Conservation (phyloP, 768 basidiomycete species). For the Clitopilus passeckerianus region DNA sequence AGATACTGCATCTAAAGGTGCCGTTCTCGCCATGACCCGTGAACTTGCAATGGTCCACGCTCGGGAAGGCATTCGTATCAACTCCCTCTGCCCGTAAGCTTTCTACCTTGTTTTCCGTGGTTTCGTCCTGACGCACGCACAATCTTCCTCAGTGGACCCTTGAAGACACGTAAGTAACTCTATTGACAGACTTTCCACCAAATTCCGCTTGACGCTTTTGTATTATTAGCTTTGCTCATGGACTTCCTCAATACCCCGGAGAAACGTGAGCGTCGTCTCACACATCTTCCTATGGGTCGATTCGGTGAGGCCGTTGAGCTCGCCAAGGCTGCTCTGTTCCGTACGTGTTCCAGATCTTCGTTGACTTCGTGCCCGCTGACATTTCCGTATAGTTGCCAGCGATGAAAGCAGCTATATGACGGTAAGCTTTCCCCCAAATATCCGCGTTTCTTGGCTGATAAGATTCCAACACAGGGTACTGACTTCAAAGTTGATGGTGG, state of each 20-base stretch:
- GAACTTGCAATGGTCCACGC: slow-evolving; percentile 99
- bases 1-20: slow-evolving; percentile 98
- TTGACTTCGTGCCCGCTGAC: background rate
- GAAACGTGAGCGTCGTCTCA: slow-evolving; percentile 86
- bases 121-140: slow-evolving; percentile 5
- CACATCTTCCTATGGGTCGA: slow-evolving; percentile 93
- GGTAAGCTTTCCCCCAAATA: slow-evolving; percentile 34
- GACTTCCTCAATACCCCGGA: slow-evolving; percentile 96
- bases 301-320: slow-evolving; percentile 97
- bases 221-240: slow-evolving; percentile 81
- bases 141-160: slow-evolving; percentile 63
- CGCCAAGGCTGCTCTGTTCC: slow-evolving; percentile 88
- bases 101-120: background rate
- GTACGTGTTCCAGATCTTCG: slow-evolving; percentile 44
- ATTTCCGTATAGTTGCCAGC: slow-evolving; percentile 61
- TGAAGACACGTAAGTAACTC: slow-evolving; percentile 77
- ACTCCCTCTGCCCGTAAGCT: slow-evolving; percentile 92
- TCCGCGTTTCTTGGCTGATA: background rate
- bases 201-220: slow-evolving; percentile 7
- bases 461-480: slow-evolving; percentile 48
- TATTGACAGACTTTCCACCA: background rate
- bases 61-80: slow-evolving; percentile 92
- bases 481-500: slow-evolving; percentile 98
- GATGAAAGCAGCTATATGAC: slow-evolving; percentile 97
- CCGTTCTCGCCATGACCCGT: slow-evolving; percentile 96